phyloP scores from a whole-genome alignment of 495 filamentous ascomycete species.

The Annulohypoxylon nitens region DNA sequence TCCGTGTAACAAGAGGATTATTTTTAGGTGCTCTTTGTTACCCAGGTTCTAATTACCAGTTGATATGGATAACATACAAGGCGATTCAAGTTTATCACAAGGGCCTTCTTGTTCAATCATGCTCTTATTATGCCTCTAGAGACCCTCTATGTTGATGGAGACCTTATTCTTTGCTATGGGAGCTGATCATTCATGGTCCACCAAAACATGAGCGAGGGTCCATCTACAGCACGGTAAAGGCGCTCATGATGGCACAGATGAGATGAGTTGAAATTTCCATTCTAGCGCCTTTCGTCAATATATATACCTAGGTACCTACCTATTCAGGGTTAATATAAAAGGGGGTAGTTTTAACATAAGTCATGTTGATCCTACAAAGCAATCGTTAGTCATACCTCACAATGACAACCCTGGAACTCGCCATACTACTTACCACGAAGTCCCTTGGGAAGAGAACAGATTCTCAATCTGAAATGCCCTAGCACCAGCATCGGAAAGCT shows the following conservation, averaged over 20 bases:
- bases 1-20: too few species aligned
- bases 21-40: background rate
- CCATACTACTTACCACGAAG: conserved; percentile 23
- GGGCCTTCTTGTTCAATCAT: background rate
- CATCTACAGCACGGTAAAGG: background rate
- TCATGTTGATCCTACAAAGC: conserved; percentile 32
- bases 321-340: background rate
- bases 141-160: background rate
- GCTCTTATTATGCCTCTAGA: background rate
- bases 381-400: background rate
- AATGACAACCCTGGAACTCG: background rate
- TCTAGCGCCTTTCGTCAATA: too few species aligned
- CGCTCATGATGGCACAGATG: background rate
- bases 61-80: too few species aligned
- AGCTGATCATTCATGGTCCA: background rate
- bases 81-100: too few species aligned
- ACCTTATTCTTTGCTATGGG: background rate
- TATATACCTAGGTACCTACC: too few species aligned
- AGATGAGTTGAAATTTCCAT: background rate
- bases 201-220: background rate
- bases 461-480: conserved; percentile 29
- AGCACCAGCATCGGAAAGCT: conserved; percentile 38
- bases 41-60: background rate
- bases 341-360: conserved; percentile 20
- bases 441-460: conserved; percentile 39